Evolutionary conservation across 164 flowering plant species (phyloP), one percentile per base, ranked within the genome.

Genomic region (Magnolia changhungtana): DNA sequence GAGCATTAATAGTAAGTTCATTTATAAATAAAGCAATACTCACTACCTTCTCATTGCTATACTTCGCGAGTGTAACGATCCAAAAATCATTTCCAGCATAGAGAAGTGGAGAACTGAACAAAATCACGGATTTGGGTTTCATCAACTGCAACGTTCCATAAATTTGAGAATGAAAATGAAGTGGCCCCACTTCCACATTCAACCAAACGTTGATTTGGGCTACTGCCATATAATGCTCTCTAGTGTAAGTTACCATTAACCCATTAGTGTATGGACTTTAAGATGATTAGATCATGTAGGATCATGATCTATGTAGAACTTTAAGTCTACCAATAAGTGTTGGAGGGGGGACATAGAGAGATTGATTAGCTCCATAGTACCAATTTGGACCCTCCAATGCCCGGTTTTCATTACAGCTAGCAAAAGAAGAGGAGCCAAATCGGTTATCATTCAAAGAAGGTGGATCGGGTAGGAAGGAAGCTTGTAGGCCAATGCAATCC

Each of bases 401-500:
- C 20, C 19, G 20, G 20, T 61, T 18, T 20, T 61, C 20, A 19
- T 61, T 8, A 61, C 65, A 63, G 65, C 23, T n/a, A n/a, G n/a
- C n/a, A 63, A 63, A 63, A 8, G 1, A 63, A 63, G 65, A 63
- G 65, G 20, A 63, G 65, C 20, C 65, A n/a, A 7, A 63, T 21
- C n/a, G n/a, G 65, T 19, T 19, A 7, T 18, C 18, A 63, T 21
- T 21, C n/a, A 63, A 63, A n/a, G 23, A n/a, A 21, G 65, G 7
- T 13, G 19, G 16, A 23, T 63, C n/a, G 19, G 65, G 65, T 63
- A 18, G 65, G 65, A 16, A 63, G 65, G 65, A 63, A 63, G 65
- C 65, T 63, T 16, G 65, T 63, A n/a, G 65, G 65, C 65, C 65
- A 63, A 18, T 63, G 65, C 20, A 63, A 63, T 63, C 20, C 65